Evolutionary conservation across 768 basidiomycete genomes (phyloP).

Genomic region (Suillus subluteus): DNA sequence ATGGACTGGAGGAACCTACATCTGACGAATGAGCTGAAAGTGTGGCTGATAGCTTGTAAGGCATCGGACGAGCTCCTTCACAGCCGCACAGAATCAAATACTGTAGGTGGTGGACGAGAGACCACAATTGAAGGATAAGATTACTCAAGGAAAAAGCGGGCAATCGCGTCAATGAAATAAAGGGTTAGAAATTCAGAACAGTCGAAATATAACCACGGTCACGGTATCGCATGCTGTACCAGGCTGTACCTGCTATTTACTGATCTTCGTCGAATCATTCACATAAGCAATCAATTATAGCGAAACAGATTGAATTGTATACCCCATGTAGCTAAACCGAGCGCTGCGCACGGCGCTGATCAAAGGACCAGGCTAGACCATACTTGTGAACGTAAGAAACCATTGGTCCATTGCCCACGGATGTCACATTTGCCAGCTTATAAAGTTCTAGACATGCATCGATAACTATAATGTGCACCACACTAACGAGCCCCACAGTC

Average conservation of each 20-base stretch:
- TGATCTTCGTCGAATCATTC: slow-evolving; percentile 1
- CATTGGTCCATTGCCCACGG: background rate
- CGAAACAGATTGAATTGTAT: background rate
- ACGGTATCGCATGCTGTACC: background rate
- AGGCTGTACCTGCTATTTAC: no score
- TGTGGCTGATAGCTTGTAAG: slow-evolving; percentile 78
- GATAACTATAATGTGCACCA: slow-evolving; percentile 67
- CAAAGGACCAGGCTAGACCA: background rate
- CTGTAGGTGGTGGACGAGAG: background rate
- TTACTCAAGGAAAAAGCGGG: background rate
- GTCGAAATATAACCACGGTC: slow-evolving; percentile 9
- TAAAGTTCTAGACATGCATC: background rate
- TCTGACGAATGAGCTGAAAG: slow-evolving; percentile 73
- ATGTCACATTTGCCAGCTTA: background rate
- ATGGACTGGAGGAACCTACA: slow-evolving; percentile 49
- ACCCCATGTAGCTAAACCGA: background rate
- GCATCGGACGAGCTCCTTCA: slow-evolving; percentile 44
- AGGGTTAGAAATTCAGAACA: slow-evolving; percentile 9
- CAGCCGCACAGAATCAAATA: slow-evolving; percentile 7
- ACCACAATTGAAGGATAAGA: background rate
- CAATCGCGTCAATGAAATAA: background rate
- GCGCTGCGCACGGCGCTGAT: background rate
- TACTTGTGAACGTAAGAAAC: background rate
- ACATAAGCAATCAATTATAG: background rate
- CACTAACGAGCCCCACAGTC: slow-evolving; percentile 80